phyloP scores from a whole-genome alignment of 805 yeast species.

The Zygoascus bituminiphila region DNA sequence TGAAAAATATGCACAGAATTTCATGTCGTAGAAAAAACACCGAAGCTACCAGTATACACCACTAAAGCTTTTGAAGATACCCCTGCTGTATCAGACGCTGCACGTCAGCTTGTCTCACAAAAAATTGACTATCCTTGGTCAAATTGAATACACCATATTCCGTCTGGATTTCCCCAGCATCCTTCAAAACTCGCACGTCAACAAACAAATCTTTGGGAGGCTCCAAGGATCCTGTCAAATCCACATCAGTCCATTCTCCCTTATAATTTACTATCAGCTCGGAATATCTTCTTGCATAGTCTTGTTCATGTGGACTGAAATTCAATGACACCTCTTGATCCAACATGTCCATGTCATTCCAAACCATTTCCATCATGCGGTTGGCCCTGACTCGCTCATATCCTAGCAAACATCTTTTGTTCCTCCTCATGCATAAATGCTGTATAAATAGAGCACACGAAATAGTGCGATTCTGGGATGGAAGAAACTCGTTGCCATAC shows the following conservation, averaged over 20 bases:
- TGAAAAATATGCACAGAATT: too few relatives aligned
- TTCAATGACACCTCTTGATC: conserved; percentile 32
- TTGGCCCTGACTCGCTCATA: conserved; percentile 68
- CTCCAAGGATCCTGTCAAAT: conserved; percentile 75
- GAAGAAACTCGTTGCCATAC: conserved; percentile 14
- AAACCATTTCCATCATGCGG: conserved; percentile 55
- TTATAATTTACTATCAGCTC: conserved; percentile 69
- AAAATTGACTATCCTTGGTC: conserved; percentile 89
- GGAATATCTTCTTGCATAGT: conserved; percentile 61
- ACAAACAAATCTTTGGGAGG: conserved; percentile 91
- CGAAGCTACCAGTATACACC: too few relatives aligned
- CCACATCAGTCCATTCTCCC: conserved; percentile 73
- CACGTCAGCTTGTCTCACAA: conserved; percentile 89
- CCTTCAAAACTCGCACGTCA: conserved; percentile 86
- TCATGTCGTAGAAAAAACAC: too few relatives aligned
- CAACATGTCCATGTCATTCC: conserved; percentile 42
- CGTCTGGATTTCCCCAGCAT: conserved; percentile 95
- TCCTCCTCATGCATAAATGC: conserved; percentile 70
- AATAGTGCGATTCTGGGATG: conserved; percentile 25
- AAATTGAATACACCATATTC: conserved; percentile 93
- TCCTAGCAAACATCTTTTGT: conserved; percentile 83
- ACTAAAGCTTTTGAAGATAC: conserved; percentile 62
- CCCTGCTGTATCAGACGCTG: conserved; percentile 93
- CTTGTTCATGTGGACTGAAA: conserved; percentile 72
- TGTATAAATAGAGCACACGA: conserved; percentile 46